These are phyloP conservation scores for Sarocladium kiliense DNA, from an alignment of 2,329 filamentous ascomycete species.

Conservation along the genomic window DNA sequence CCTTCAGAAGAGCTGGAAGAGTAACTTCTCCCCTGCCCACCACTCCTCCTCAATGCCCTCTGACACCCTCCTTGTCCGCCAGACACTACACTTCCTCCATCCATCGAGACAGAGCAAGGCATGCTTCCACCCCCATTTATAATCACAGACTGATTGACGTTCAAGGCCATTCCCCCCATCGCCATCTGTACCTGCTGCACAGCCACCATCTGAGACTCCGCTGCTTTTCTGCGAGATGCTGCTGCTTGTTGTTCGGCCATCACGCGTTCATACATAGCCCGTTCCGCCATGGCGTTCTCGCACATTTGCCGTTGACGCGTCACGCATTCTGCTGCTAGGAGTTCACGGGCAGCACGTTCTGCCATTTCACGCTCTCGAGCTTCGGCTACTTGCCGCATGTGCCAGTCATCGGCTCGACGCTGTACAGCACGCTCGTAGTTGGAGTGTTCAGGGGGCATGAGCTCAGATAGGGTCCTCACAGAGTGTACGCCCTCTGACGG, in stretches of 20 bases:
- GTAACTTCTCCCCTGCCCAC: background rate
- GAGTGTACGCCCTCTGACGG: background rate
- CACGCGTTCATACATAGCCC: background rate
- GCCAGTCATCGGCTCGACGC: background rate
- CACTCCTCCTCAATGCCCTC: background rate
- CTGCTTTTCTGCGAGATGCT: background rate
- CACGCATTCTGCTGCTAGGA: background rate
- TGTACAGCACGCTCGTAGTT: background rate
- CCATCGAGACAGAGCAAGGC: background rate
- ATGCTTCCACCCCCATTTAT: background rate
- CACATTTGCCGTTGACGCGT: background rate
- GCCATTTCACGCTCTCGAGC: background rate
- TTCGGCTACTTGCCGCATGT: background rate
- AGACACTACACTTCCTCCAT: background rate
- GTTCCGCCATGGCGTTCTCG: background rate
- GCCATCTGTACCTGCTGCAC: background rate
- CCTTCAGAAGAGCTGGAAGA: background rate
- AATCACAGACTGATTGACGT: background rate
- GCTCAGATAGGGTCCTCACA: background rate
- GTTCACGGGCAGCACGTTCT: background rate
- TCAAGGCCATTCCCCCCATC: background rate
- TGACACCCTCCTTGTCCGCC: background rate
- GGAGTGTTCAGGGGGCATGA: background rate
- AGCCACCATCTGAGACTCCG: background rate
- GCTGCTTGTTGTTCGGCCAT: background rate